Base-by-base conservation (phyloP, 129 eudicot species). In the Logfia minima region DNA sequence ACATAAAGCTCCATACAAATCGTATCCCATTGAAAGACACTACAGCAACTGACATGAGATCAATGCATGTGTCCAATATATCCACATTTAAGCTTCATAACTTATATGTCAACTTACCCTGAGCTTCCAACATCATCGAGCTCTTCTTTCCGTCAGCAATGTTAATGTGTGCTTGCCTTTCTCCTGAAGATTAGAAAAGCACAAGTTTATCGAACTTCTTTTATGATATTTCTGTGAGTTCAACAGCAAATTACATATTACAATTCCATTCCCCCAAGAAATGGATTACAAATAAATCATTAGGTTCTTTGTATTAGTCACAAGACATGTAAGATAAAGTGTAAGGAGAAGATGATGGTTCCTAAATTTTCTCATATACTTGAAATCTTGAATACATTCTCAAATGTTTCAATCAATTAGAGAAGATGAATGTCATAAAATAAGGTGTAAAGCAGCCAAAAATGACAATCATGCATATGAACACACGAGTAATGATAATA, bases 141-240 rank as follows among this genome's bases (percentile, higher is more conserved):
- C 79, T 85, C 88, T 86, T 91, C 85, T 84, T 88, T 37, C 97
- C 97, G 35, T 91, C 97, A 18, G 97, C 97, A 64, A 81, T 83
- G 80, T 91, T 91, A 53, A 91, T 91, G 72, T 88, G 90, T 53
- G 95, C 90, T 82, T 92, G 92, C 84, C 96, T 89, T 79, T 86
- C 88, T 70, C 97, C 99, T 92, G 91, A 77, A 68, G 66, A 80
- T 76, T 55, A 56, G 21, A 18, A 21, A 61, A 23, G 11, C 52
- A 26, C 21, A n/a, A 68, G 29, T n/a, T 35, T 0, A 39, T 45
- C 14, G 0, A 13, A 48, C 79, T 24, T 21, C 7, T 22, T 64
- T 58, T 13, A 31, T 78, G n/a, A 78, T 24, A 69, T 69, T 21
- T 22, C 6, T 74, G 68, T 8, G 37, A 59, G 17, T 74, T 43